Conservation (phyloP, 2,329 filamentous ascomycete genomes). For the Zymoseptoria crescenta region DNA sequence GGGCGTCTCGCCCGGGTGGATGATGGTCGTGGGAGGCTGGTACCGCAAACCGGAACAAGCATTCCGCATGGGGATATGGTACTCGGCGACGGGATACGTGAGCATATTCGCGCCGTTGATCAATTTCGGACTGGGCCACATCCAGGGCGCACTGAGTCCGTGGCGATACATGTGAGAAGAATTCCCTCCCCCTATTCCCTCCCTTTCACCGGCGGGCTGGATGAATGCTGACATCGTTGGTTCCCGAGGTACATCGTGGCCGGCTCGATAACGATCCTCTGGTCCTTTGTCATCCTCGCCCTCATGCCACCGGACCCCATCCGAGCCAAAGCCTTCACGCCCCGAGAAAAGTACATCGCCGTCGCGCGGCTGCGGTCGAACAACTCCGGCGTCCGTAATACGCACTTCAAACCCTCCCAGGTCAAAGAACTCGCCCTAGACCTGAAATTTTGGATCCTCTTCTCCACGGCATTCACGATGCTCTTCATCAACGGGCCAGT, state of each 20-base stretch:
- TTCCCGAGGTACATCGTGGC: conserved; percentile 30
- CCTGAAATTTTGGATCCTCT: conserved; percentile 36
- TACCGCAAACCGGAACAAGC: conserved; percentile 25
- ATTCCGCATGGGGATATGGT: conserved; percentile 23
- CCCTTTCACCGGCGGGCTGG: not conserved
- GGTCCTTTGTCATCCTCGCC: conserved; percentile 34
- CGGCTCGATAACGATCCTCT: conserved; percentile 36
- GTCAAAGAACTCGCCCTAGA: conserved; percentile 31
- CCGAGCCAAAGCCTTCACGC: conserved; percentile 35
- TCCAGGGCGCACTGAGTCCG: conserved; percentile 32
- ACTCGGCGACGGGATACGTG: conserved; percentile 38
- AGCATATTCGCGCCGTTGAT: conserved; percentile 41
- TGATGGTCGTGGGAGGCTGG: conserved; percentile 40
- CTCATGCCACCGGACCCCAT: conserved; percentile 37
- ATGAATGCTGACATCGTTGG: not conserved
- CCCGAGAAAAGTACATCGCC: conserved; percentile 26
- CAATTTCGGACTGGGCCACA: conserved; percentile 43
- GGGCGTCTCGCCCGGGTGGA: conserved; percentile 50
- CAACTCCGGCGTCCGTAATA: conserved; percentile 32
- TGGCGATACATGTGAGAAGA: conserved; percentile 27
- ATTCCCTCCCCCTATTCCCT: not conserved
- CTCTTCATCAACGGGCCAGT: conserved; percentile 42
- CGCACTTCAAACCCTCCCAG: conserved; percentile 39
- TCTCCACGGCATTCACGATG: conserved; percentile 33
- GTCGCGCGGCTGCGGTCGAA: conserved; percentile 24